Conservation (phyloP, 2,329 filamentous ascomycete species). For the Bipolaris cookei region DNA sequence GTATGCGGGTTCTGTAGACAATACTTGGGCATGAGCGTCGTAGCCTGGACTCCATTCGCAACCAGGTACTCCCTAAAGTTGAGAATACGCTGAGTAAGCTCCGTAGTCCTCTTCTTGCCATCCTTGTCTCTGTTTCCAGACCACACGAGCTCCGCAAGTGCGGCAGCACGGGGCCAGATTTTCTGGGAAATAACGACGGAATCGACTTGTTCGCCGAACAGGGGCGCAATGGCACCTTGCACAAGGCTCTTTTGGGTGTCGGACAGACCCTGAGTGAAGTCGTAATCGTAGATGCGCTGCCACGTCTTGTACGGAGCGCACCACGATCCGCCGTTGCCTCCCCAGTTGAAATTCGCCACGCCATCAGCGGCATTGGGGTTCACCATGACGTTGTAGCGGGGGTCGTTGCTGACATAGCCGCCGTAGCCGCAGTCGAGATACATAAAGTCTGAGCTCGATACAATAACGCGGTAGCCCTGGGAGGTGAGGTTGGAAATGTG, state of each 20-base stretch:
- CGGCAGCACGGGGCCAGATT: constrained; percentile 64
- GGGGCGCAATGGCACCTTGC: constrained; percentile 59
- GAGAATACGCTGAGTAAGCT: constrained; percentile 62
- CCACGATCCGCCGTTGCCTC: constrained; percentile 62
- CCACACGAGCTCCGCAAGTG: constrained; percentile 63
- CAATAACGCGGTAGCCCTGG: constrained; percentile 61
- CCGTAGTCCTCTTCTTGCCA: constrained; percentile 60
- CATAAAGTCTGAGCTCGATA: constrained; percentile 63
- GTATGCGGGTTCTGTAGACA: constrained; percentile 64
- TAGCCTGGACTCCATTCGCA: constrained; percentile 59
- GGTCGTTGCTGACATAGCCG: constrained; percentile 62
- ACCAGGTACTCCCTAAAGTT: constrained; percentile 67
- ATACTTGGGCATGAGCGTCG: constrained; percentile 63
- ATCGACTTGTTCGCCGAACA: constrained; percentile 64
- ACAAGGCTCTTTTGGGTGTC: constrained; percentile 56
- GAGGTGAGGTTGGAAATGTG: constrained; percentile 61
- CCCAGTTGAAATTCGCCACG: constrained; percentile 61
- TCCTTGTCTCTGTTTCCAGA: constrained; percentile 59
- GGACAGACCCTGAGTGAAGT: constrained; percentile 60
- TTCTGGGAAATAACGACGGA: constrained; percentile 58
- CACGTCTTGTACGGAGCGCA: constrained; percentile 66
- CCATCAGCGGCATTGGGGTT: constrained; percentile 56
- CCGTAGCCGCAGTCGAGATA: constrained; percentile 65
- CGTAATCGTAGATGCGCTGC: constrained; percentile 66
- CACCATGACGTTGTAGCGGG: constrained; percentile 60